A percentile compares a stretch with the other conserved stretches of the same genome.
Evolutionary conservation across 2,329 filamentous ascomycete genomes (phyloP).

Genomic region (Aspergillus eucalypticola): DNA sequence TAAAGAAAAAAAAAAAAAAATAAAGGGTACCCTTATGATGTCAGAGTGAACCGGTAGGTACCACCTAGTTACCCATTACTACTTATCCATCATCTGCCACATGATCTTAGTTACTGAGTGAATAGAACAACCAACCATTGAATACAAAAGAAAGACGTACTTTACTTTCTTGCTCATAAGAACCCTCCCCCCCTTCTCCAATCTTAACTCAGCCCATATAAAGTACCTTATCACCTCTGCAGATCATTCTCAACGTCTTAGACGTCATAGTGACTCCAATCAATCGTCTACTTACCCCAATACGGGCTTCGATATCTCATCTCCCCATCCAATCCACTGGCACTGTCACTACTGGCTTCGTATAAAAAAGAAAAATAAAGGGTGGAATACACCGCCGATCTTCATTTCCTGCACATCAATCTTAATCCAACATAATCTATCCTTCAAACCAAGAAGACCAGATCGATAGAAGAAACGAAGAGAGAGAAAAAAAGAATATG

Average conservation of each 20-base stretch:
- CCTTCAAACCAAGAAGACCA: no score
- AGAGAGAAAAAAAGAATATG: not conserved
- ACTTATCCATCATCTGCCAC: no score
- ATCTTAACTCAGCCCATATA: not conserved
- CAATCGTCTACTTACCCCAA: not conserved
- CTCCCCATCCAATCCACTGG: not conserved
- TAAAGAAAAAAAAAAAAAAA: no score
- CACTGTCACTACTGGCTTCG: not conserved
- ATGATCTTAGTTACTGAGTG: not conserved
- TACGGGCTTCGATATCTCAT: not conserved
- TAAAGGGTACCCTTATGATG: no score
- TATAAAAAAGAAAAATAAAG: not conserved
- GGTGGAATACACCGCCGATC: no score
- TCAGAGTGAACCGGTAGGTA: no score
- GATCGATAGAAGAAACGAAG: no score
- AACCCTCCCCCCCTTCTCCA: not conserved
- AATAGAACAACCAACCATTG: not conserved
- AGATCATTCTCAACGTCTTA: conserved; percentile 6
- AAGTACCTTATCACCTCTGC: conserved; percentile 46
- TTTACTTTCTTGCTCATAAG: not conserved
- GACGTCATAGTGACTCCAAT: conserved; percentile 6
- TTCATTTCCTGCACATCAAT: no score
- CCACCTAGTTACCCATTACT: no score
- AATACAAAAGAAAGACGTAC: no score
- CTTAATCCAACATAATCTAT: no score